Evolutionary conservation across 2,329 filamentous ascomycete genomes (phyloP), one percentile per base, ranked within the genome.

Genomic region (Nakataea oryzae): DNA sequence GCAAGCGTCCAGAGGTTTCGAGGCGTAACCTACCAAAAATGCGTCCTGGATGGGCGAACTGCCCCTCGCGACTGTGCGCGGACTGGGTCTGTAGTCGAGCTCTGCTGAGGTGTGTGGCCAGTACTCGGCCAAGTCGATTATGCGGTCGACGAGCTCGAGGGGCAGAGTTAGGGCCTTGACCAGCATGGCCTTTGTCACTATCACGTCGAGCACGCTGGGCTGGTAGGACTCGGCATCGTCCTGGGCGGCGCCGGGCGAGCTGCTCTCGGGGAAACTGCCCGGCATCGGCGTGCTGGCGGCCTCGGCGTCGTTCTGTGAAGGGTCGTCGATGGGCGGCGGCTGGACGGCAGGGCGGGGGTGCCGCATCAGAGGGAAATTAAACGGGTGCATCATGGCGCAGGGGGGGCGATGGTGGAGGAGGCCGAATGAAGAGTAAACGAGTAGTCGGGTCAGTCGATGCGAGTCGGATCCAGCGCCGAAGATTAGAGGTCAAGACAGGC

Each of bases 81-180:
- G 27, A 13, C 62, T 62, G 13, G 65, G 60, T 7, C 65, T 63
- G 62, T 67, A 74, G 59, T 72, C 69, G 57, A 73, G 64, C 14
- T 70, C 71, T 12, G 72, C 68, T 1, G 73, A 71, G 0, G 79
- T 78, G 65, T 80, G 80, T 17, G 79, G 79, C 85, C 85, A 88
- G 70, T 87, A 87, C 70, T 86, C 84, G 62, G 84, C 85, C 30
- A 75, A 69, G 67, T 88, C 84, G 61, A 87, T 71, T 57, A 88
- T 78, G 57, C 71, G 69, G 67, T 86, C 79, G 50, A 85, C 73
- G 0, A 88, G 63, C 64, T 87, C 85, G 1, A 75, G 70, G 0
- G 85, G 85, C 1, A 87, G 72, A 2, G 69, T 69, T 8, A 72
- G 70, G 13, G 71, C 73, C 61, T 75, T 74, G 29, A 67, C 68